Evolutionary conservation across 2,329 filamentous ascomycete species (phyloP).

Genomic region (Tolypocladium capitatum): DNA sequence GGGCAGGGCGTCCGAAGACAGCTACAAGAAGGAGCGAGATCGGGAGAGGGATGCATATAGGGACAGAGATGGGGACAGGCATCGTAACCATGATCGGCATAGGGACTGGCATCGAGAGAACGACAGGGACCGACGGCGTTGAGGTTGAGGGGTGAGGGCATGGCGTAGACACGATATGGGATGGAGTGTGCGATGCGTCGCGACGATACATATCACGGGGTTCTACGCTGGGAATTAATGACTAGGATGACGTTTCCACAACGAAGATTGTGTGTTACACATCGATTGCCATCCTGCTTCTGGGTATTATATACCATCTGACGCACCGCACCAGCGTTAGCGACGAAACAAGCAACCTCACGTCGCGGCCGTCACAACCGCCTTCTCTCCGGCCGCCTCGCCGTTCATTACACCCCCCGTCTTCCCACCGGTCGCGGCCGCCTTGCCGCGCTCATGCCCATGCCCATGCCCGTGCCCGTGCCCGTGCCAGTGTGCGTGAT

Average conservation of each 20-base stretch:
- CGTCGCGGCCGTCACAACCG: not conserved
- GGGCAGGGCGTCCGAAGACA: constrained; percentile 25
- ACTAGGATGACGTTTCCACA: not conserved
- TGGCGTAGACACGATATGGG: not conserved
- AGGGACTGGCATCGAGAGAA: constrained; percentile 4
- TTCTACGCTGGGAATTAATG: not conserved
- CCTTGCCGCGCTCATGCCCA: not conserved
- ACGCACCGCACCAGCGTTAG: too few relatives aligned
- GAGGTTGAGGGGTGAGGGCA: not conserved
- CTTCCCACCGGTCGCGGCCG: not conserved
- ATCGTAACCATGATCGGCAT: constrained; percentile 16
- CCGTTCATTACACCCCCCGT: not conserved
- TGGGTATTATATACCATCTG: not conserved
- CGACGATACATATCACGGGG: not conserved
- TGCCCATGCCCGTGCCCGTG: not conserved
- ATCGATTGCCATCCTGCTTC: not conserved
- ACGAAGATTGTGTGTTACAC: not conserved
- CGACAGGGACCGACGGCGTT: constrained; percentile 7
- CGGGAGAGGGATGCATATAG: constrained; percentile 27
- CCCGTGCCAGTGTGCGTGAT: not conserved
- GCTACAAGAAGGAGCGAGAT: constrained; percentile 35
- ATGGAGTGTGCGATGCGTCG: not conserved
- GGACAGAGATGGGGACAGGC: constrained; percentile 20
- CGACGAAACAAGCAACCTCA: not conserved
- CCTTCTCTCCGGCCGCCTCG: not conserved